Evolutionary conservation across 208 protist genomes (phyloP), one percentile per base, ranked within the genome.

Genomic region (Eutreptiella sp.): DNA sequence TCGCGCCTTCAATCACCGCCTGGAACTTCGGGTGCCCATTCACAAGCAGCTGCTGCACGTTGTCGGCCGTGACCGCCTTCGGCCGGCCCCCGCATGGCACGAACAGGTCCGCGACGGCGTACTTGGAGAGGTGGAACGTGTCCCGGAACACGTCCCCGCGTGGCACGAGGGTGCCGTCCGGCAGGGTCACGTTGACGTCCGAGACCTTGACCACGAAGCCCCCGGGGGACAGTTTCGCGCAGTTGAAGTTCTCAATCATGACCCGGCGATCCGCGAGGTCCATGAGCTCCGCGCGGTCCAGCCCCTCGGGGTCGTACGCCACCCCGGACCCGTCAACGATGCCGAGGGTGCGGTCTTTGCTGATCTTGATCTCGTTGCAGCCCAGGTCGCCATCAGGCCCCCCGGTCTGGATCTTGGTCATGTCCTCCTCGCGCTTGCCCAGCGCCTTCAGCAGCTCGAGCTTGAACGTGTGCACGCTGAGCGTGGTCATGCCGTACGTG

Each of bases 351-450:
- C 85, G 88, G 63, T 96, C 89, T 38, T 80, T 84, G 53, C 86
- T 93, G 29, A 85, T 83, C 62, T 88, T 73, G 70, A 96, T 88
- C 70, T 96, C 90, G 74, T 97, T 97, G 29, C 76, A 88, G 63
- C 91, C 93, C 21, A 97, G 72, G 73, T 97, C 93, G 48, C 93
- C 93, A 60, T 97, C 92, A 31, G 93, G 93, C 26, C 93, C 93
- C 59, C 93, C 90, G 2, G 88, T 96, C 69, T 94, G 88, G 67
- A 95, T 82, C 70, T 95, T 96, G 57, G 86, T 93, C 58, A 90
- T 73, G 39, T 79, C 71, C 16, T n/a, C 45, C 71, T 92, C 87
- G 23, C 95, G 66, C 14, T 94, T 55, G 27, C 70, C 75, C 1
- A 92, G 65, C 59, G 92, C 93, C 23, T 73, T 32, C 42, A 95